Percentiles rank a stretch among this genome's conserved stretches.
These are phyloP conservation scores for Magnolia sinica DNA, from an alignment of 164 flowering plant species.

Conservation along the genomic window DNA sequence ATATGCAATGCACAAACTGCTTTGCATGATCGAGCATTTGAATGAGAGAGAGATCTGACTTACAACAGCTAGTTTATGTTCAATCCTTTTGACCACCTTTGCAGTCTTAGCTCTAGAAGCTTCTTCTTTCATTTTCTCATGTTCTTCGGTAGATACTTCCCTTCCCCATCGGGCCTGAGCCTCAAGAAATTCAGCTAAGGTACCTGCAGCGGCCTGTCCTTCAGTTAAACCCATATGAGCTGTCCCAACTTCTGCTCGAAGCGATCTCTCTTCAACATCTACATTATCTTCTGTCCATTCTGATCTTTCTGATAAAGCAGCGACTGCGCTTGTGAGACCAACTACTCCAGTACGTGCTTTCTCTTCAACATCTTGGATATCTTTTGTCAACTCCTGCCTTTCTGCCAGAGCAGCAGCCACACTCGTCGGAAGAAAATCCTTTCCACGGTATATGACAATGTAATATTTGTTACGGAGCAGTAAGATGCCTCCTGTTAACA, in stretches of 20 bases:
- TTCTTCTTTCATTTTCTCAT: conserved; percentile 70
- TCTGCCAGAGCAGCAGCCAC: conserved; percentile 81
- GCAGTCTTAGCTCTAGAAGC: conserved; percentile 57
- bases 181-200: conserved; percentile 90
- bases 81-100: conserved; percentile 60
- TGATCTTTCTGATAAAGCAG: conserved; percentile 71
- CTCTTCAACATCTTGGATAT: conserved; percentile 49
- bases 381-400: conserved; percentile 70
- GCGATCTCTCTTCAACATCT: conserved; percentile 37
- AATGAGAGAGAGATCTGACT: conserved; percentile 26
- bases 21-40: background rate
- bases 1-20: background rate
- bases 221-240: conserved; percentile 25
- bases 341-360: conserved; percentile 31
- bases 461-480: conserved; percentile 91
- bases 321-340: conserved; percentile 66
- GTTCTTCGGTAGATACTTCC: conserved; percentile 67
- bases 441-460: conserved; percentile 89
- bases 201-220: conserved; percentile 68
- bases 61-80: conserved; percentile 72
- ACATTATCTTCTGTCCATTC: conserved; percentile 49
- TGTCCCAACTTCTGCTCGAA: conserved; percentile 30
- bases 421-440: conserved; percentile 86
- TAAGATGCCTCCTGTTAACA: conserved; percentile 81
- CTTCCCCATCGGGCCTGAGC: conserved; percentile 96